phyloP scores from a whole-genome alignment of 2,329 filamentous ascomycete genomes.

The Penicillium brasilianum region DNA sequence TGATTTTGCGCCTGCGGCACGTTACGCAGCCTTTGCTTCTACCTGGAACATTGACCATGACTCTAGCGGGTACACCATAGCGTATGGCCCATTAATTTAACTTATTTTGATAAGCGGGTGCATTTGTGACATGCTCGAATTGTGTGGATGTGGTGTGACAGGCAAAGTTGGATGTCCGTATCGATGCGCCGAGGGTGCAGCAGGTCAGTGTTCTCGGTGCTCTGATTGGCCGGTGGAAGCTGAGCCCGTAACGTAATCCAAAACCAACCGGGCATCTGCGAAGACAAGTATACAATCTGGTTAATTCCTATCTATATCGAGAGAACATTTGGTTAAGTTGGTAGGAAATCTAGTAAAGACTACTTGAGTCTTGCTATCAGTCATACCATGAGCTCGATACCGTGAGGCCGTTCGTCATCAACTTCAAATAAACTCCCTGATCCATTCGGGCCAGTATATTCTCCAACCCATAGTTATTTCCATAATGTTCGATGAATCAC shows the following conservation, averaged over 20 bases:
- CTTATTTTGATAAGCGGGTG: neutral
- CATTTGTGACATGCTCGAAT: neutral
- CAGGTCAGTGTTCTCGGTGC: neutral
- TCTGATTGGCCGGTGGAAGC: neutral
- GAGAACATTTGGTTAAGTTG: neutral
- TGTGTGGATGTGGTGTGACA: neutral
- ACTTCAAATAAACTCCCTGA: neutral
- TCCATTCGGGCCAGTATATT: neutral
- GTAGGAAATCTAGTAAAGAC: neutral
- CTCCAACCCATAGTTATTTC: neutral
- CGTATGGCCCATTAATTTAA: neutral
- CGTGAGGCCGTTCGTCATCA: neutral
- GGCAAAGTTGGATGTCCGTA: neutral
- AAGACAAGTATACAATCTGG: neutral
- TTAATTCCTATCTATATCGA: neutral
- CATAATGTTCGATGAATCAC: neutral
- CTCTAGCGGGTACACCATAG: neutral
- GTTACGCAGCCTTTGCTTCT: conserved; percentile 17
- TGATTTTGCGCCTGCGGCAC: conserved; percentile 15
- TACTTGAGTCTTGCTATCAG: no score
- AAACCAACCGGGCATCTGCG: neutral
- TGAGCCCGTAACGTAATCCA: conserved; percentile 5
- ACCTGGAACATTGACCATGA: conserved; percentile 19
- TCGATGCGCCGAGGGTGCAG: neutral
- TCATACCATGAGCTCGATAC: neutral